Evolutionary conservation across 768 basidiomycete genomes (phyloP).

Genomic region (Collybia mongolica): DNA sequence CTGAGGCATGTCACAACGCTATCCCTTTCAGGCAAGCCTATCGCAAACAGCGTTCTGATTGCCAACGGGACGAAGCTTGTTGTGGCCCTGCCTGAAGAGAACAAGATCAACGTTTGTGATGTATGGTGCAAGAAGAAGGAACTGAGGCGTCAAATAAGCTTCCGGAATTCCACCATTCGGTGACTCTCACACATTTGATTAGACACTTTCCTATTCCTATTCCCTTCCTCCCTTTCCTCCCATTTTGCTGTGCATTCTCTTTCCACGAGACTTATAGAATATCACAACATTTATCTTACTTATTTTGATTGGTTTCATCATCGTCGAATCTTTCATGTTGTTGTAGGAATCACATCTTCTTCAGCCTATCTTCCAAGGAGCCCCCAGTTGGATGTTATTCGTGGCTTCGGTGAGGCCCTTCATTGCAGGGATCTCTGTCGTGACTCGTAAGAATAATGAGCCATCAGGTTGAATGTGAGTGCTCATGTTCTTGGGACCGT

Average conservation of each 20-base stretch:
- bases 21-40: constrained; percentile 42
- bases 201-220: background rate
- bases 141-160: constrained; percentile 30
- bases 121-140: constrained; percentile 47
- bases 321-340: too few species aligned
- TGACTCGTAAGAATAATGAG: too few species aligned
- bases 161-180: constrained; percentile 26
- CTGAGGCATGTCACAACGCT: constrained; percentile 52
- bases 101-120: constrained; percentile 65
- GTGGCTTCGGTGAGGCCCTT: too few species aligned
- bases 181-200: constrained; percentile 2
- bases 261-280: too few species aligned
- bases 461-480: too few species aligned
- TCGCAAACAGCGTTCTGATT: constrained; percentile 57
- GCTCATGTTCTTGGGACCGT: too few species aligned
- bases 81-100: constrained; percentile 60
- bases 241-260: too few species aligned
- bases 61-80: constrained; percentile 53
- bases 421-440: too few species aligned
- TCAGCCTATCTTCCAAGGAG: too few species aligned
- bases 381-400: too few species aligned
- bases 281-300: background rate
- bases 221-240: too few species aligned
- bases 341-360: too few species aligned
- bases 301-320: background rate